Base-by-base conservation (phyloP, 176 grass and related monocot genomes). In the Thalia dealbata region DNA sequence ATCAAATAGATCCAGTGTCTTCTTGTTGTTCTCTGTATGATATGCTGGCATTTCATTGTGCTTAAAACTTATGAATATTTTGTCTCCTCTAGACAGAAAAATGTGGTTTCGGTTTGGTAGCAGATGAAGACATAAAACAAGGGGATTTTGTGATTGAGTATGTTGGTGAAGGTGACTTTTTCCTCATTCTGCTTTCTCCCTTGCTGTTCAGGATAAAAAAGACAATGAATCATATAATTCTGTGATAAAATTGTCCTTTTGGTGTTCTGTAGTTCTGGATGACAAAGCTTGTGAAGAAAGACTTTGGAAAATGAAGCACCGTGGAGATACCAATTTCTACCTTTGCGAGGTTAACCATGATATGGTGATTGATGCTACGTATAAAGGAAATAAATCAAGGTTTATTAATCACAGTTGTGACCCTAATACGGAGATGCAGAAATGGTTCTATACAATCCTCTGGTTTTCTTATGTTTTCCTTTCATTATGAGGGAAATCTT, bases 401-500 rank as follows among this genome's bases (percentile, higher is more conserved):
- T 97, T 90, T 86, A 97, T 97, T 85, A 97, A 97, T 70, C 93
- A 97, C 78, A 92, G 93, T 85, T 97, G 89, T 66, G 89, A 97
- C 61, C 93, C 95, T 74, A 97, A 97, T 82, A 91, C 90, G 29
- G 87, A 84, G 80, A 97, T 97, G 95, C 90, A 92, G 81, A 97
- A 97, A 92, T 97, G 95, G 93, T 92, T 78, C 41, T 50, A 78
- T 76, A 28, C 73, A 81, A 68, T 73, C 73, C 72, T 84, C 51
- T 50, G 70, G 51, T 51, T 42, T 64, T 61, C 81, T 81, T 61
- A 50, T 89, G 16, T n/a, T 12, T 32, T 69, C 54, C 52, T 73
- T 82, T 44, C 1, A 71, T 65, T 44, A 41, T 73, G 6, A 46
- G 61, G 45, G 16, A 45, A 38, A 48, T 48, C 32, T 82, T 59